A percentile compares a stretch with the other conserved stretches of the same genome.
These are phyloP conservation scores for Alternaria sp. DNA, from an alignment of 2,329 filamentous ascomycete species.

Conservation along the genomic window DNA sequence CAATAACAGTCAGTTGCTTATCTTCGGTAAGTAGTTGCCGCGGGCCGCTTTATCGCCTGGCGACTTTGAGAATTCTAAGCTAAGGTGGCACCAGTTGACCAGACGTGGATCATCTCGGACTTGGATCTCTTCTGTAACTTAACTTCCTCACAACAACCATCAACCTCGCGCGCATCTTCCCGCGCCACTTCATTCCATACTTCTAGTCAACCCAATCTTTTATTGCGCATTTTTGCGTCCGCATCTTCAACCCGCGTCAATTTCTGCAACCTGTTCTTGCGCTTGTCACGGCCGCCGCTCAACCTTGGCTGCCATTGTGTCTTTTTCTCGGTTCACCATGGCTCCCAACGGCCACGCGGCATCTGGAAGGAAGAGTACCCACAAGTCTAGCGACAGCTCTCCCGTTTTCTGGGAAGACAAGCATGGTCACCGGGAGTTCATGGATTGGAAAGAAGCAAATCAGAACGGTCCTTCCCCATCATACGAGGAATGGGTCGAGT, in stretches of 20 bases:
- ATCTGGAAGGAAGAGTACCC: conserved; percentile 8
- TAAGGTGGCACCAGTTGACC: conserved; percentile 37
- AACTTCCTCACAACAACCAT: conserved; percentile 22
- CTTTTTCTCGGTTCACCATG: conserved; percentile 19
- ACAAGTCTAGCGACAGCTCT: conserved; percentile 13
- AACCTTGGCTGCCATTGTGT: conserved; percentile 11
- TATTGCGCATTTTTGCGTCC: conserved; percentile 14
- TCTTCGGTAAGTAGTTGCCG: conserved; percentile 22
- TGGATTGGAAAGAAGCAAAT: conserved; percentile 30
- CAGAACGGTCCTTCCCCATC: conserved; percentile 26
- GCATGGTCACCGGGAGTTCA: conserved; percentile 34
- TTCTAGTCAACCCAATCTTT: conserved; percentile 9
- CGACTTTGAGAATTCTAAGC: conserved; percentile 8
- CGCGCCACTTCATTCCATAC: conserved; percentile 18
- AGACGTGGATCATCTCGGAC: conserved; percentile 43
- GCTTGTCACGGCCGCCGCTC: conserved; percentile 8
- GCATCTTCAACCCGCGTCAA: conserved; percentile 13
- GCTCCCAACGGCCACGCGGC: conserved; percentile 25
- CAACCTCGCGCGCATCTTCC: conserved; percentile 29
- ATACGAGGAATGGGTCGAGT: conserved; percentile 41
- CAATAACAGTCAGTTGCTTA: conserved; percentile 14
- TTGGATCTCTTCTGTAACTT: conserved; percentile 36
- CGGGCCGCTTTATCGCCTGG: not conserved
- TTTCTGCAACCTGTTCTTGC: conserved; percentile 10
- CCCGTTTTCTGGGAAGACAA: conserved; percentile 26